Evolutionary conservation across 768 basidiomycete genomes (phyloP), one percentile per base, ranked within the genome.

Genomic region (Tricholoma sp.): DNA sequence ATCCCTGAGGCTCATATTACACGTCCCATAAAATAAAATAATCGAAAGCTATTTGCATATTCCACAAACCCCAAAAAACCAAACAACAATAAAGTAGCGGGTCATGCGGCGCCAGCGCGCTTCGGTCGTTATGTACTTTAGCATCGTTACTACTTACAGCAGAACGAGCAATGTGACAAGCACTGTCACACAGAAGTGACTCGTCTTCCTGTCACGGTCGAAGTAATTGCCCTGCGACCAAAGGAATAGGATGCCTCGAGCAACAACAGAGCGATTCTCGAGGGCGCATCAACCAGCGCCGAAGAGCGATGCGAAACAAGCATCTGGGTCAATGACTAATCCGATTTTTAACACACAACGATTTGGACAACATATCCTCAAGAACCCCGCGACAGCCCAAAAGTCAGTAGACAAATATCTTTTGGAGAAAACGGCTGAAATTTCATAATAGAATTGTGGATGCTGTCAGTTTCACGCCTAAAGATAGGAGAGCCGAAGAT

Each of bases 281-380:
- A 76, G 83, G 54, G 82, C 81, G 2, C 91, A 91, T 67, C 78
- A 87, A 52, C 77, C 85, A 24, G 85, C 85, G 34, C 76, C 78
- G 27, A 75, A 81, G 57, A 73, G 78, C 9, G 76, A 78, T 53
- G 77, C 77, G 43, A 66, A 74, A 3, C 75, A 68, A 9, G 73
- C 79, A 0, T 76, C 78, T 3, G 74, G 76, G 54, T 79, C 82
- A 37, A 76, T 74, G 61, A 82, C 84, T n/a, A 94, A 93, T 66
- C 93, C 93, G 0, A 87, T 94, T 58, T 94, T 94, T 79, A 95
- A 97, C 67, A 97, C 94, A 3, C 90, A 91, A 67, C 81, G 91
- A 62, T 98, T 97, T 64, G 96, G 97, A 19, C 96, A 98, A 71
- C 96, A 99, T 75, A 98, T 99, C 62, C 80, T 98, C 59, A 98